Evolutionary conservation across 768 basidiomycete species (phyloP).

Genomic region (Mrakia blollopis): DNA sequence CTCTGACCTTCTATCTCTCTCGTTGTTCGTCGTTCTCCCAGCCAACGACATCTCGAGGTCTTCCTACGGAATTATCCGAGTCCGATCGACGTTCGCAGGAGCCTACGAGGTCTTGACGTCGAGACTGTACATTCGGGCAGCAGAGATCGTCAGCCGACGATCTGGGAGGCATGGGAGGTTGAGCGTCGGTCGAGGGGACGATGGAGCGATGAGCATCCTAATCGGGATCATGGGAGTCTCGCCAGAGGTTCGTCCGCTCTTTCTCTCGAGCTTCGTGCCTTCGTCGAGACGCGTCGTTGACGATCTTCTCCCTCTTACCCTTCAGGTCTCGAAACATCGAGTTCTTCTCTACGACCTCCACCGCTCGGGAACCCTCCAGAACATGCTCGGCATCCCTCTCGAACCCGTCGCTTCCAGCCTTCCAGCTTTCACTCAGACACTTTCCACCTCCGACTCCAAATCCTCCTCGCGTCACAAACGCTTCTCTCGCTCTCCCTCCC

Average conservation of each 20-base stretch:
- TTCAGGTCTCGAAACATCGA: conserved; percentile 69
- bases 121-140: conserved; percentile 51
- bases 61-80: conserved; percentile 75
- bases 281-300: neutral
- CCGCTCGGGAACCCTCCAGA: conserved; percentile 57
- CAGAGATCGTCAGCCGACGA: conserved; percentile 30
- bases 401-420: conserved; percentile 33
- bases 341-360: conserved; percentile 65
- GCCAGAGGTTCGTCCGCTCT: conserved; percentile 58
- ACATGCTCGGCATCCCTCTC: conserved; percentile 51
- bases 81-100: conserved; percentile 76
- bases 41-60: conserved; percentile 91
- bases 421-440: conserved; percentile 17
- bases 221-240: conserved; percentile 75
- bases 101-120: conserved; percentile 64
- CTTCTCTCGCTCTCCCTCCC: conserved; percentile 12
- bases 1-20: neutral
- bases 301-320: neutral
- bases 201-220: conserved; percentile 67
- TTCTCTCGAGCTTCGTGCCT: neutral
- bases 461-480: conserved; percentile 12
- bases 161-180: conserved; percentile 47
- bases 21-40: conserved; percentile 41
- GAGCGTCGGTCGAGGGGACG: conserved; percentile 33
- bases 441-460: neutral